Percentiles rank a stretch among this genome's conserved stretches.
Evolutionary conservation across 2,329 filamentous ascomycete species (phyloP).

Genomic region (Aciculosporium take): DNA sequence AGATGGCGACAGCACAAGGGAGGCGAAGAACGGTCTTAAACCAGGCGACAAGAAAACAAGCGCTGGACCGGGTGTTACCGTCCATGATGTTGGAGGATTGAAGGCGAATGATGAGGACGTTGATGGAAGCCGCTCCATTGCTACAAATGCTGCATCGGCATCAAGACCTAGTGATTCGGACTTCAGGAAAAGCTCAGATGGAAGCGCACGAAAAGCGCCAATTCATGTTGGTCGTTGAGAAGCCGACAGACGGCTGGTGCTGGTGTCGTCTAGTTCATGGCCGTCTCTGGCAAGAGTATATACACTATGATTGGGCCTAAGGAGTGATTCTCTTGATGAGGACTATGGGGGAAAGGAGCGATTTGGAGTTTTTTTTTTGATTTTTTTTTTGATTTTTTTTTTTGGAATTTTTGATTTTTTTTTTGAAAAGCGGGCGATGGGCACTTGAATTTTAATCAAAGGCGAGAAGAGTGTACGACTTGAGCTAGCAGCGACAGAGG

Average conservation of each 20-base stretch:
- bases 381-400: neutral
- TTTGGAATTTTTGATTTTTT: neutral
- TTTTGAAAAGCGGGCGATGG: neutral
- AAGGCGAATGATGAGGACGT: slow-evolving; percentile 13
- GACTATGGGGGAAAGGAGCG: neutral
- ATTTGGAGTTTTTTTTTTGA: neutral
- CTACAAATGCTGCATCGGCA: slow-evolving; percentile 11
- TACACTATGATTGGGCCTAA: no score
- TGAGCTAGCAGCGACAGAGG: no score
- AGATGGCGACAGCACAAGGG: slow-evolving; percentile 12
- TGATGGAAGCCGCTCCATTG: slow-evolving; percentile 18
- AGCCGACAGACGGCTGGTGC: slow-evolving; percentile 20
- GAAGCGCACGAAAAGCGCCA: slow-evolving; percentile 6
- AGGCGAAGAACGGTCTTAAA: slow-evolving; percentile 11
- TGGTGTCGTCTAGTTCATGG: no score
- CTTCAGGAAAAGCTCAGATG: slow-evolving; percentile 10
- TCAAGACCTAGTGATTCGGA: slow-evolving; percentile 11
- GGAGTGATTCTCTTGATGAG: neutral
- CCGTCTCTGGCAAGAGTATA: no score
- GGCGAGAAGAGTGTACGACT: no score
- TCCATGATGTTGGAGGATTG: slow-evolving; percentile 15
- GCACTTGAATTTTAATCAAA: no score
- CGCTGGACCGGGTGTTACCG: slow-evolving; percentile 17
- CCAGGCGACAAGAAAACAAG: slow-evolving; percentile 20
- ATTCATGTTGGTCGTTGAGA: slow-evolving; percentile 10